Percentiles rank a stretch among this genome's conserved stretches.
Conservation (phyloP, 2,329 filamentous ascomycete genomes). For the Diplodia mutila region DNA sequence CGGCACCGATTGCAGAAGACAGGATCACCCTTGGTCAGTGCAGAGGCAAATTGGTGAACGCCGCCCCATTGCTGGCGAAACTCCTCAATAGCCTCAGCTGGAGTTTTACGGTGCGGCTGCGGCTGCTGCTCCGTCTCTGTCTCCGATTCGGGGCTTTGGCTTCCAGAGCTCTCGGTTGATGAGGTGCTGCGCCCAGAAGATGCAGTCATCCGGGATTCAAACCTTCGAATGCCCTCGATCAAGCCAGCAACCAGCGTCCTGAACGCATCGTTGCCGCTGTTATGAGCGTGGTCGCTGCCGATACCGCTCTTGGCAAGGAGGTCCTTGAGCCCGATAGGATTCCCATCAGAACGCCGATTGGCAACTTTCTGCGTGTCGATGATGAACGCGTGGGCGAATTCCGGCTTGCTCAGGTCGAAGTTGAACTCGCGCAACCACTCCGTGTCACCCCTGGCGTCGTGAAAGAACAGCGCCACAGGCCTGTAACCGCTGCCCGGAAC, state of each 20-base stretch:
- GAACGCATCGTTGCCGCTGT: not conserved
- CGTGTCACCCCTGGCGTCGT: not conserved
- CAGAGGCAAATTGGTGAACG: not conserved
- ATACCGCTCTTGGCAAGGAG: not conserved
- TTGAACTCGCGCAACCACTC: not conserved
- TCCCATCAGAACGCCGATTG: accelerated
- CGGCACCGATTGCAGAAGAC: not conserved
- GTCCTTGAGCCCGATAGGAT: not conserved
- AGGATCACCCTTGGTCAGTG: not conserved
- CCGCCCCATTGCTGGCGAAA: not conserved
- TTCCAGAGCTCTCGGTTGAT: too few species aligned
- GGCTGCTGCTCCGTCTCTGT: not conserved
- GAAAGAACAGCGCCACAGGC: not conserved
- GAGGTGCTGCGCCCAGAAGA: too few species aligned
- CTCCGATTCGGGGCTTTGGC: too few species aligned
- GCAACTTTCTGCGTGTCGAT: not conserved
- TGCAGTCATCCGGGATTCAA: too few species aligned
- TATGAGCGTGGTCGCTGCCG: not conserved
- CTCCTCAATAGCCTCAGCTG: not conserved
- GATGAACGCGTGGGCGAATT: not conserved
- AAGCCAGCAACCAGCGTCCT: not conserved
- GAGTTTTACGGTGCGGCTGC: not conserved
- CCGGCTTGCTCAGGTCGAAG: not conserved
- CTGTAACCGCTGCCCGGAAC: not conserved
- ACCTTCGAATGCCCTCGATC: not conserved